These are phyloP conservation scores for Tolypocladium tropicale DNA, from an alignment of 2,329 filamentous ascomycete species.

Conservation along the genomic window DNA sequence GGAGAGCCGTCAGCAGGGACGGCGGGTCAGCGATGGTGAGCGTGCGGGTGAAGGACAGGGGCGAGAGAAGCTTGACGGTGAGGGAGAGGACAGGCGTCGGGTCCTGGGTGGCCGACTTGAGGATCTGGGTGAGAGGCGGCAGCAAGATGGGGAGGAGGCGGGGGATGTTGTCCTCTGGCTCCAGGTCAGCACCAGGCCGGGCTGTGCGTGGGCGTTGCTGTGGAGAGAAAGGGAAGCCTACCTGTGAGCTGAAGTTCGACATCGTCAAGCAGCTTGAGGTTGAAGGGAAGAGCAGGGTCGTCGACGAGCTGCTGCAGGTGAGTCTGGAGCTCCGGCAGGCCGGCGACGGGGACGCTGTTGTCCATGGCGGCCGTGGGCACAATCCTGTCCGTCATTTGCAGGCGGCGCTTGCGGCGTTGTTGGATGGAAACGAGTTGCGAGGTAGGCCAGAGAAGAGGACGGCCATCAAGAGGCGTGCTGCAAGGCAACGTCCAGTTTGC, in stretches of 20 bases:
- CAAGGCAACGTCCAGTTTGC: too few species aligned
- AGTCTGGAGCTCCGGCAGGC: slow-evolving; percentile 41
- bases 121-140: slow-evolving; percentile 40
- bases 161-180: slow-evolving; percentile 38
- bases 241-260: slow-evolving; percentile 49
- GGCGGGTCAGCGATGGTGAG: slow-evolving; percentile 41
- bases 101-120: slow-evolving; percentile 39
- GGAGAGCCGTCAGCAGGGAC: slow-evolving; percentile 40
- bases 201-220: background rate
- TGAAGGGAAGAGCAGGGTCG: slow-evolving; percentile 30
- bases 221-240: slow-evolving; percentile 12
- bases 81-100: slow-evolving; percentile 41
- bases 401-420: background rate
- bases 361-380: slow-evolving; percentile 29
- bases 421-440: background rate
- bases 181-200: background rate
- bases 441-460: background rate
- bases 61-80: slow-evolving; percentile 44
- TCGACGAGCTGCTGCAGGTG: slow-evolving; percentile 42
- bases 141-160: slow-evolving; percentile 42
- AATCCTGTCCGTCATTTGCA: slow-evolving; percentile 17
- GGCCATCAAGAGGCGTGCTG: background rate
- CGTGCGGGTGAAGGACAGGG: slow-evolving; percentile 39
- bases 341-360: slow-evolving; percentile 33
- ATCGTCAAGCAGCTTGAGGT: slow-evolving; percentile 45